Evolutionary conservation across 2,329 filamentous ascomycete species (phyloP), one percentile per base, ranked within the genome.

Genomic region (Diaporthe sp.): DNA sequence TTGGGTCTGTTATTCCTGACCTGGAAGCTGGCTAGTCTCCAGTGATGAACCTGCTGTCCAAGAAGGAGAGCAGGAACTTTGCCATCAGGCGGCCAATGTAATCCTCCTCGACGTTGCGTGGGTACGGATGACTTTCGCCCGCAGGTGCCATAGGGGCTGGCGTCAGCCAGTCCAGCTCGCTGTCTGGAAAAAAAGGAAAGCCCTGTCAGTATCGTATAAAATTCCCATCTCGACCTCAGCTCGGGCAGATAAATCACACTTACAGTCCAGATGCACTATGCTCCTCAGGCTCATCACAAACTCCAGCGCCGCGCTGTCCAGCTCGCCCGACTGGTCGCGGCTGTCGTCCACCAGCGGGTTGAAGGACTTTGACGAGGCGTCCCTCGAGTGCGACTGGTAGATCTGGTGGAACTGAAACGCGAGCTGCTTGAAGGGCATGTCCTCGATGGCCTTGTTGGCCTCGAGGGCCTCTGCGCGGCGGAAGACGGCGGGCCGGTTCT

Each of bases 401-500:
- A 90, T 84, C 78, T 90, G 86, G 80, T 91, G 89, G 79, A 91
- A 91, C 80, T 90, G 88, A 76, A 88, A 89, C 4, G 87, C 88
- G 78, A 91, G 90, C 80, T 91, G 89, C 80, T 86, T 88, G 78
- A 91, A 91, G 0, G 89, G 89, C 83, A 91, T 83, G 77, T 89
- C 89, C 79, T 91, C 89, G 61, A 91, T 84, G 78, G 88, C 86
- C 39, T 81, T 80, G 81, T 86, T 88, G 39, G 87, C 81, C 9
- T 82, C 81, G 58, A 89, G 81, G n/a, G 87, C 88, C 42, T 85
- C 83, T 9, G 80, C 81, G 53, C 86, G 85, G 72, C 82, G 80
- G 78, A 83, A 85, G 78, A 79, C 79, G 9, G 84, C 81, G 35
- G 80, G 78, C 32, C 79, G 78, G n/a, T 80, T 80, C 73, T 83